Base-by-base conservation (phyloP, 441 rosid genomes). In the Populus hybrid region DNA sequence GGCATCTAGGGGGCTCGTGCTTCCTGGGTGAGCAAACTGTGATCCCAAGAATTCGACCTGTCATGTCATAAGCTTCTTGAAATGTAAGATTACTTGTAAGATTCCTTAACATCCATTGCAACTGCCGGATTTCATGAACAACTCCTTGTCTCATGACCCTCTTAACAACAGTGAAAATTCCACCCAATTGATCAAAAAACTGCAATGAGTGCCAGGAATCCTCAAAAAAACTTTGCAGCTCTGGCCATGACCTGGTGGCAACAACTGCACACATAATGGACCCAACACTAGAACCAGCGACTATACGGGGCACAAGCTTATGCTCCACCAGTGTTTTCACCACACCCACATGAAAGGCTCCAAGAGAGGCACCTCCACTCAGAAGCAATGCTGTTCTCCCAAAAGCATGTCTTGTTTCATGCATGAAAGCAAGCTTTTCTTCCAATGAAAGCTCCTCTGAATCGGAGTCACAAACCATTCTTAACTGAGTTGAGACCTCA, bases 1-100 rank as follows among this genome's bases (percentile, higher is more conserved):
- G 95, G 86, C 97, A 94, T 80, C 98, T 88, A 68, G 99, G 99
- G 21, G 99, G 98, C 79, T 95, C 98, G 18, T 95, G 99, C 86
- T 94, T 95, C 86, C 99, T 89, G 0, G 97, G 97, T 26, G 99
- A 95, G 86, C 99, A 95, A 77, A 95, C 99, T 0, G 98, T 95
- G 75, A 95, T 95, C 26, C 91, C 99, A 10, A 95, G 96, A 72
- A 93, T 82, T 79, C 97, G 87, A 64, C 99, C 99, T 1, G 99
- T 93, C 89, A 93, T 88, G 79, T 95, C 99, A 78, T 91, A 95
- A 59, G 99, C 99, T 85, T 95, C 99, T 81, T 95, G 97, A 82
- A 95, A 95, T 66, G 99, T 95, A 72, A 95, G 96, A 86, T 95
- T 95, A 71, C 94, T 88, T 6, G 99, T 95, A 68, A 93, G 90